Base-by-base conservation (phyloP, 805 yeast species). In the Nakazawaea ambrosiae region DNA sequence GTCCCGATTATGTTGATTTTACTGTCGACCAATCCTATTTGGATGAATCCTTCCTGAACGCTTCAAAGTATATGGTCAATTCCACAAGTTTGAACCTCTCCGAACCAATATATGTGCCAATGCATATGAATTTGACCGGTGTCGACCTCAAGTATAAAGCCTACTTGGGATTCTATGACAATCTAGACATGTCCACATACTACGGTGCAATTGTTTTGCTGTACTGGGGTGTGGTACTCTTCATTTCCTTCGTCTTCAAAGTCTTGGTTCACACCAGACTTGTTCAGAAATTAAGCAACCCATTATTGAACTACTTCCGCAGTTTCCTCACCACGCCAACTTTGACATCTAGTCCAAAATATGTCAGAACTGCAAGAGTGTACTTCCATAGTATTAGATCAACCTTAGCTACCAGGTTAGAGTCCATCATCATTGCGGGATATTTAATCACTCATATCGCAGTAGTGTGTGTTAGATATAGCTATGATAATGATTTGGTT, bases 311-410 rank as follows among this genome's bases (percentile, higher is more conserved):
- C 36, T 41, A 50, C 44, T 42, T 61, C 30, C 51, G 73, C 41
- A 52, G 55, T 7, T 45, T 50, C 18, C 27, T 69, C 6, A 52
- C 65, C 0, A 44, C 65, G 2, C 74, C 76, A n/a, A 67, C 75
- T 0, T 34, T 54, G 16, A 22, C 44, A 16, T 52, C 56, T 27
- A 41, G 57, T 22, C 42, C 37, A 18, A 40, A 43, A 19, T 22
- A 48, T 2, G 34, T 44, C 30, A 22, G 24, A 22, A 22, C 24
- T 22, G 10, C 24, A 10, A 10, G 10, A 22, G 7, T 22, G 24
- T 22, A 22, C 10, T 22, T 22, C 24, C 24, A 22, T 7, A 8
- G 24, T 7, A 22, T 22, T 10, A 22, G 10, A 10, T 8, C 24
- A 22, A 22, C 7, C 12, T 44, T 61, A 16, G 66, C 66, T 1